Evolutionary conservation across 192 early-diverging fungal species (phyloP), one percentile per base, ranked within the genome.

Genomic region (Backusella mclennaniae): DNA sequence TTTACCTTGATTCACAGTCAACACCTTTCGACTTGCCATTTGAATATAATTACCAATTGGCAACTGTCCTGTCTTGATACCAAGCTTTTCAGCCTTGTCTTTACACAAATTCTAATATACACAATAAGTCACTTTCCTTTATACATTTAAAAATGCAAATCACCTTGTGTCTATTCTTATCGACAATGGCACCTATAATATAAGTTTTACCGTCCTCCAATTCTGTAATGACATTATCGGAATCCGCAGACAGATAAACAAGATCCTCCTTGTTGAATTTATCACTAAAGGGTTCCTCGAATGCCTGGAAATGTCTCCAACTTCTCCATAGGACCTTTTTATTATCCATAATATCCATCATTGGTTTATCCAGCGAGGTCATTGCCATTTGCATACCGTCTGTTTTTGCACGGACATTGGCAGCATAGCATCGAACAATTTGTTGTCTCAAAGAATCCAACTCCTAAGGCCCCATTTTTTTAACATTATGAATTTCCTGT

Each of bases 101-200:
- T 92, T 90, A 67, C 96, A 97, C 44, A 98, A 77, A 14, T 84
- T 76, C 76, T 90, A 74, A 49, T 35, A 21, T 68, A 11, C 38
- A 39, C 9, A 39, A 46, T 26, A 71, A 36, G 4, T 19, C 1
- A 56, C 38, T 38, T 35, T 1, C 0, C 3, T 6, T 19, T 9
- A 14, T 7, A n/a, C 26, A 52, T 35, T 36, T 73, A 53, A 0
- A 21, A 7, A 8, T n/a, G 33, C n/a, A 15, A 8, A 31, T 33
- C 53, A 86, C 88, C 79, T 93, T 93, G 80, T 96, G 85, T 44
- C 97, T 84, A 76, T 99, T 99, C 78, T 93, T 94, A 76, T 99
- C 98, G 1, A 99, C 98, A 63, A 99, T 89, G 0, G 96, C 96
- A 39, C 98, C 98, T 79, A 99, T 92, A 17, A 99, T 78, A 81